Conservation (phyloP, 2,329 filamentous ascomycete genomes). For the Colletotrichum caudatum region DNA sequence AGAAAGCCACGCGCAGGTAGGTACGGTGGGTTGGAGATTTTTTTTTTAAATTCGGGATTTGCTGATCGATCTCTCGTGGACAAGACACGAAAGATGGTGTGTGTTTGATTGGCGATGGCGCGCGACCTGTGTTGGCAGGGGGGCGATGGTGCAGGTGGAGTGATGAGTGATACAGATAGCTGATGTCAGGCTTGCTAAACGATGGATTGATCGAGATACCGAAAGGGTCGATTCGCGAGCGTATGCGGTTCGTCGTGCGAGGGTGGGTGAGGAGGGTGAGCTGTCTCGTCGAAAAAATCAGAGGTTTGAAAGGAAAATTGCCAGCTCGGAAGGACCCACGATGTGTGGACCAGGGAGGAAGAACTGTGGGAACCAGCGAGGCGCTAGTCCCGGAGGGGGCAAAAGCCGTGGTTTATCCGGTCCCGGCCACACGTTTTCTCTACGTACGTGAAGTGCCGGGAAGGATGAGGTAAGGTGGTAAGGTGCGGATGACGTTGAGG, state of each 20-base stretch:
- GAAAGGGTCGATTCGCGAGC: conserved; percentile 35
- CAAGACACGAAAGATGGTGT: conserved; percentile 31
- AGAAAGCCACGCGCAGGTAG: conserved; percentile 29
- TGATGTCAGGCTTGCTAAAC: conserved; percentile 43
- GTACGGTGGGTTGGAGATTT: conserved; percentile 4
- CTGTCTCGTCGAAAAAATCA: conserved; percentile 44
- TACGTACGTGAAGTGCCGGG: neutral
- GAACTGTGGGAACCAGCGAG: conserved; percentile 24
- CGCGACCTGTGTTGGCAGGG: conserved; percentile 15
- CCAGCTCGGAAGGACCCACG: conserved; percentile 42
- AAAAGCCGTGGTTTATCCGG: conserved; percentile 37
- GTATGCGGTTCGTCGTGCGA: conserved; percentile 39
- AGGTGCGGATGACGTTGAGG: conserved; percentile 36
- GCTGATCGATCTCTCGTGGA: conserved; percentile 40
- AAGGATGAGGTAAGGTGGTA: conserved; percentile 9
- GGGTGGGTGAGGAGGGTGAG: conserved; percentile 41
- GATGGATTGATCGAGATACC: conserved; percentile 41
- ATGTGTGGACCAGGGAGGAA: conserved; percentile 41
- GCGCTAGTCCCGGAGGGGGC: conserved; percentile 12
- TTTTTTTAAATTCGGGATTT: conserved; percentile 26
- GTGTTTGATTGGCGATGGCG: conserved; percentile 10
- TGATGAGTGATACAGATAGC: conserved; percentile 39
- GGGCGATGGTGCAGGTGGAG: conserved; percentile 36
- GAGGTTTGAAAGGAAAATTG: conserved; percentile 44
- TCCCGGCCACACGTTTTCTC: conserved; percentile 35